Percentiles rank a stretch among this genome's conserved stretches.
These are phyloP conservation scores for Penicillium mononematosum DNA, from an alignment of 495 filamentous ascomycete species.

Conservation along the genomic window DNA sequence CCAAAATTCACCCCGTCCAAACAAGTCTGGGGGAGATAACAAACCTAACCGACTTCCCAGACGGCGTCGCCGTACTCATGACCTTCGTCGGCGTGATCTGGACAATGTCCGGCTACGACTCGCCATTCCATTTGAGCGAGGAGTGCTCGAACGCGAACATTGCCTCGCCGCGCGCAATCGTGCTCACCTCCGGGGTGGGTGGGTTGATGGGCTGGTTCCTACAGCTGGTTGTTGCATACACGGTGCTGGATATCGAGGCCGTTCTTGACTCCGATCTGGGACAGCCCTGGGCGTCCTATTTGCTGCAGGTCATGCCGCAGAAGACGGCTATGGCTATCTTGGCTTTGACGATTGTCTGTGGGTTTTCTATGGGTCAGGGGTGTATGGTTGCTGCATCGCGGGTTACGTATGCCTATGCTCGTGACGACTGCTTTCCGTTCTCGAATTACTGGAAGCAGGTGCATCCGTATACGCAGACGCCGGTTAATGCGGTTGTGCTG, in stretches of 20 bases:
- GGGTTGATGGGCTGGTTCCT: constrained; percentile 73
- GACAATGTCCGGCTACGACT: constrained; percentile 71
- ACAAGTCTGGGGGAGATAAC: constrained; percentile 70
- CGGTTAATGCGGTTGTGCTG: constrained; percentile 77
- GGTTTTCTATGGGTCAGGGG: constrained; percentile 79
- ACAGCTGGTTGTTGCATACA: constrained; percentile 79
- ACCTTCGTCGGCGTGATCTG: constrained; percentile 67
- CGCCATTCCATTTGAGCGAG: constrained; percentile 72
- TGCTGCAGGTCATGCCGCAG: constrained; percentile 67
- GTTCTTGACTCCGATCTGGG: constrained; percentile 64
- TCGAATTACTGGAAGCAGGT: constrained; percentile 66
- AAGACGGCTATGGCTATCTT: constrained; percentile 66
- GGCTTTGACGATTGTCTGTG: constrained; percentile 69
- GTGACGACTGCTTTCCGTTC: constrained; percentile 73
- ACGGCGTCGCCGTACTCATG: constrained; percentile 72
- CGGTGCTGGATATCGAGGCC: constrained; percentile 63
- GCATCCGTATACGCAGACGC: constrained; percentile 63
- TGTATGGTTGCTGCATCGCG: constrained; percentile 80
- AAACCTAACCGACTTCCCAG: constrained; percentile 67
- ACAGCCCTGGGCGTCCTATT: constrained; percentile 75
- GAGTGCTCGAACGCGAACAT: constrained; percentile 77
- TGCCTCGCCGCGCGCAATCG: constrained; percentile 74
- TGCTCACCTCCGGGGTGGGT: constrained; percentile 66
- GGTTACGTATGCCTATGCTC: constrained; percentile 78
- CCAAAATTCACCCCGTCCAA: constrained; percentile 63